phyloP scores from a whole-genome alignment of 2,329 filamentous ascomycete species.

The Talaromyces sp. region DNA sequence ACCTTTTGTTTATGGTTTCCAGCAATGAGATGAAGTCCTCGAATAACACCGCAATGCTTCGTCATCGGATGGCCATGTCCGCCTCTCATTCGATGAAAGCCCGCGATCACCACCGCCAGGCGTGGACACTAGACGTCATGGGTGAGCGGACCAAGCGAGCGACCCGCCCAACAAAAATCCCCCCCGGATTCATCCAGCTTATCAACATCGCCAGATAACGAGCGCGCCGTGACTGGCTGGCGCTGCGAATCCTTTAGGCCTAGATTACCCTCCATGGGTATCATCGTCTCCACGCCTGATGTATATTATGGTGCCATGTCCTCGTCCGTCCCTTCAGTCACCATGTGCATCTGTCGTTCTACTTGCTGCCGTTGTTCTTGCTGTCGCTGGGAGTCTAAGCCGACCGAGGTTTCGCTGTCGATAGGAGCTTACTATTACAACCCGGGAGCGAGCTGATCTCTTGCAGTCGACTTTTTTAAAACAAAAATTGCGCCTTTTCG shows the following conservation, averaged over 20 bases:
- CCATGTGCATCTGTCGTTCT: background rate
- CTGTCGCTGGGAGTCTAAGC: background rate
- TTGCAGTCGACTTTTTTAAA: background rate
- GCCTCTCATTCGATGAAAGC: background rate
- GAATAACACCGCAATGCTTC: background rate
- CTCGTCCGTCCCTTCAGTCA: background rate
- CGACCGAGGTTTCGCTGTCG: background rate
- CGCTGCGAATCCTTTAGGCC: background rate
- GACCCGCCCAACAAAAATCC: background rate
- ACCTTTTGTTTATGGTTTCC: background rate
- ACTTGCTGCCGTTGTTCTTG: background rate
- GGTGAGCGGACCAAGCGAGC: background rate
- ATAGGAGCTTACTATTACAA: background rate
- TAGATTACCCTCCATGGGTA: background rate
- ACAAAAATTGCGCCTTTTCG: too few relatives aligned
- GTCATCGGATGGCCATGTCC: background rate
- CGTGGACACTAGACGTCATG: constrained; percentile 7
- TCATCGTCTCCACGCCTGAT: background rate
- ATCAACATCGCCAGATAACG: constrained; percentile 1
- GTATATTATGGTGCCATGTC: background rate
- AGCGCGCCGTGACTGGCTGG: background rate
- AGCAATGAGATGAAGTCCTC: background rate
- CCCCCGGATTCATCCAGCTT: background rate
- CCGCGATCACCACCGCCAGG: background rate
- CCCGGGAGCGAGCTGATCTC: background rate